These are phyloP conservation scores for Leccinum proximum DNA, from an alignment of 1,284 basidiomycete species.

Conservation along the genomic window DNA sequence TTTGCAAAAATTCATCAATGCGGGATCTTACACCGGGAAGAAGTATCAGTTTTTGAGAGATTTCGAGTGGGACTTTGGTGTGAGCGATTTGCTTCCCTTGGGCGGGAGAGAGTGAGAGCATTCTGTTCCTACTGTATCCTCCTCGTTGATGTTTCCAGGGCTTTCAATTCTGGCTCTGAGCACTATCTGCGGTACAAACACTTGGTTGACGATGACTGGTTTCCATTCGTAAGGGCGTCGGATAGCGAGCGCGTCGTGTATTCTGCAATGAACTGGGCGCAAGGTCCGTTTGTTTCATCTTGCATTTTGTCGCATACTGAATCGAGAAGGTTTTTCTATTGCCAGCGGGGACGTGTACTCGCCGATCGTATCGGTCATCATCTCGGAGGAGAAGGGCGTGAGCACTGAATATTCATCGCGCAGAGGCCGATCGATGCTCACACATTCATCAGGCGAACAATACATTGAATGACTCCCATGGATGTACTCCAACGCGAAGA, in stretches of 20 bases:
- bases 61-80: conserved; percentile 62
- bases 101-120: conserved; percentile 66
- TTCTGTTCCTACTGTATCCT: too few species aligned
- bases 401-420: conserved; percentile 11
- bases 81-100: conserved; percentile 59
- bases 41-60: conserved; percentile 57
- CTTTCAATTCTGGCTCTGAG: conserved; percentile 44
- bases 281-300: conserved; percentile 38
- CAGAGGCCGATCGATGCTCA: background rate
- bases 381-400: conserved; percentile 55
- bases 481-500: conserved; percentile 62
- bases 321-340: conserved; percentile 45
- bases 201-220: conserved; percentile 10
- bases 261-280: conserved; percentile 70
- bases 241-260: conserved; percentile 52
- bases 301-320: background rate
- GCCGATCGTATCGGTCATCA: conserved; percentile 48
- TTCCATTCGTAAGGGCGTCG: conserved; percentile 70
- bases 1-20: conserved; percentile 50
- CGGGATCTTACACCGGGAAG: conserved; percentile 40
- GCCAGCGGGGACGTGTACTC: conserved; percentile 39
- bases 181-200: conserved; percentile 50
- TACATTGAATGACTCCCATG: conserved; percentile 59
- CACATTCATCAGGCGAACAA: conserved; percentile 50
- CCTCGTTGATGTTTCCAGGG: conserved; percentile 33